phyloP scores from a whole-genome alignment of 805 yeast species.

The Helenozyma baotianmanensis region DNA sequence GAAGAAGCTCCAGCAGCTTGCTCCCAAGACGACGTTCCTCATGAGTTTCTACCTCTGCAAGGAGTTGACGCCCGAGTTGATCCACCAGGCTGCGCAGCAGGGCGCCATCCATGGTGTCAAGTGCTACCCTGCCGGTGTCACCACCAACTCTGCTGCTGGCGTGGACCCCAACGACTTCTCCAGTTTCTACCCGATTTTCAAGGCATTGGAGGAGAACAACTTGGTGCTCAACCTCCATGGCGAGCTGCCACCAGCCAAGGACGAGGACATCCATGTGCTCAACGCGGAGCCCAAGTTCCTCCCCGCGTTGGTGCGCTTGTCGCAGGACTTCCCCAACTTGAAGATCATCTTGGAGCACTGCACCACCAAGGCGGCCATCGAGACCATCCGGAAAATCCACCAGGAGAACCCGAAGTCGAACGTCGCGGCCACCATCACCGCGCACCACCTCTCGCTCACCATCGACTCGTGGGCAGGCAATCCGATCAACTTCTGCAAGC shows the following conservation, averaged over 20 bases:
- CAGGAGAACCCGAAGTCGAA: conserved; percentile 28
- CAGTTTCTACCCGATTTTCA: conserved; percentile 82
- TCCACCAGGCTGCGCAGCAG: conserved; percentile 67
- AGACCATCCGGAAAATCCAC: conserved; percentile 59
- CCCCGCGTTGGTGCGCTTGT: conserved; percentile 81
- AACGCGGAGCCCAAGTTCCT: conserved; percentile 92
- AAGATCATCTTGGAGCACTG: conserved; percentile 92
- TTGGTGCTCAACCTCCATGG: conserved; percentile 90
- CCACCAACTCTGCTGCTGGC: conserved; percentile 92
- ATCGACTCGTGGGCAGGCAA: conserved; percentile 97
- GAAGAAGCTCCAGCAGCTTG: conserved; percentile 51
- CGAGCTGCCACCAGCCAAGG: conserved; percentile 69
- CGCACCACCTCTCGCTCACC: conserved; percentile 86
- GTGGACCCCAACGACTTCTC: conserved; percentile 91
- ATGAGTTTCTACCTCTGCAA: conserved; percentile 85
- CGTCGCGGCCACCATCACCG: conserved; percentile 93
- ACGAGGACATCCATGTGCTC: conserved; percentile 73
- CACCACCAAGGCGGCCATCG: conserved; percentile 85
- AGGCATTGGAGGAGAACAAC: conserved; percentile 76
- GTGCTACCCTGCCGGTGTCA: conserved; percentile 98
- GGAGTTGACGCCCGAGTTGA: conserved; percentile 79
- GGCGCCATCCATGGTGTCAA: conserved; percentile 83
- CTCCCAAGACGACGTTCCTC: conserved; percentile 81
- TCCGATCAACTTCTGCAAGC: conserved; percentile 93
- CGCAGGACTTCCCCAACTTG: conserved; percentile 76